Evolutionary conservation across 1,139 yeast species (phyloP).

Genomic region (Zhuliangozyma parablackwelliae): DNA sequence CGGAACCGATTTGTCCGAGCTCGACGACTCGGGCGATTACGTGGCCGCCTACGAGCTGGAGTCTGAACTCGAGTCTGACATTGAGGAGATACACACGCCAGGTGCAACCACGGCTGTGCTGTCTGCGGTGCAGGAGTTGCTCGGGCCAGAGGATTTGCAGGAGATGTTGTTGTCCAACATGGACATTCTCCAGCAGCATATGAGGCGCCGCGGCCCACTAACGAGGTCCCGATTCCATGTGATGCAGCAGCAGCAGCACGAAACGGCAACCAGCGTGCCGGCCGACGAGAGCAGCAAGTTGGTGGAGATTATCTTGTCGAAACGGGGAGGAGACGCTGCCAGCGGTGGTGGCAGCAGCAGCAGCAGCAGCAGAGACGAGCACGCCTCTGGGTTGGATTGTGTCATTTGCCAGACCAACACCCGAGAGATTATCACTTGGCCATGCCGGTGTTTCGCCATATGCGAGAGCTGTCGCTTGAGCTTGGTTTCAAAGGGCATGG

Average conservation of each 20-base stretch:
- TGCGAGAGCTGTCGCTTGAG: conserved; percentile 81
- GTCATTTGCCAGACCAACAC: conserved; percentile 77
- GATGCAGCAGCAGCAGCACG: not conserved
- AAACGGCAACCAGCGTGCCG: not conserved
- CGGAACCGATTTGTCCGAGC: conserved; percentile 35
- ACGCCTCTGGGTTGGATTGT: conserved; percentile 41
- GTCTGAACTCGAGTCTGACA: conserved; percentile 3
- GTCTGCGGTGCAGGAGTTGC: conserved; percentile 22
- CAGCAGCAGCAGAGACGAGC: conserved; percentile 10
- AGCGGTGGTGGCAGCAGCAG: no score
- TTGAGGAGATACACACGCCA: not conserved
- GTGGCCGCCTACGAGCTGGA: conserved; percentile 10
- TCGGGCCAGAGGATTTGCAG: conserved; percentile 26
- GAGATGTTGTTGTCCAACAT: conserved; percentile 22
- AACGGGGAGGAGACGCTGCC: conserved; percentile 8
- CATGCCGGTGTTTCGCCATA: conserved; percentile 83
- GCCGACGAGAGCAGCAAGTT: conserved; percentile 18
- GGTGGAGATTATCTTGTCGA: conserved; percentile 14
- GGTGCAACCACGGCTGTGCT: not conserved
- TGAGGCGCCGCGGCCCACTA: conserved; percentile 24
- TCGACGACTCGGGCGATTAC: conserved; percentile 47
- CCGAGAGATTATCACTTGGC: conserved; percentile 84
- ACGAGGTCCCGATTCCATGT: conserved; percentile 41
- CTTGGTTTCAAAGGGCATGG: conserved; percentile 69
- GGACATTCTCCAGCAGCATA: conserved; percentile 33